Conservation (phyloP, 768 basidiomycete species). For the Agaricus blazei region DNA sequence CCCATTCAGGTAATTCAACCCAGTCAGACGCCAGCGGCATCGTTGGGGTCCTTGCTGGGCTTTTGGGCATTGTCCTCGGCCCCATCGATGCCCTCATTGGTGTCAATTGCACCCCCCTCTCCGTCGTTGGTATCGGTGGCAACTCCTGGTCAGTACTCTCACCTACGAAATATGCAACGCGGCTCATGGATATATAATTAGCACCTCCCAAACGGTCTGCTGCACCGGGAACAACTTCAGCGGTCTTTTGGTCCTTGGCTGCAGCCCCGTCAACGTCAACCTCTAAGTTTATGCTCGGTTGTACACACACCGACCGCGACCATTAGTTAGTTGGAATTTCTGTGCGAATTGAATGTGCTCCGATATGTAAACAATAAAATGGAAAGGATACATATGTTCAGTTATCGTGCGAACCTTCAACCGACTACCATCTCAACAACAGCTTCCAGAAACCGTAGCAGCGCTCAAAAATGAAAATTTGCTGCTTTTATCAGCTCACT, state of each 20-base stretch:
- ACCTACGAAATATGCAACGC: not conserved
- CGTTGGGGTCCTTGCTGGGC: constrained; percentile 18
- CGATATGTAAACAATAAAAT: no score
- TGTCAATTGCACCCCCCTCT: constrained; percentile 27
- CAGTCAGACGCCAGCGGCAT: constrained; percentile 10
- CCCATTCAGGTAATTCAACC: constrained; percentile 19
- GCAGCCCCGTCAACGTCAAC: constrained; percentile 23
- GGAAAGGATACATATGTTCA: no score
- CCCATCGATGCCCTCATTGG: constrained; percentile 1
- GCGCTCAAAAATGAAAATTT: no score
- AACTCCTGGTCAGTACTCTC: constrained; percentile 15
- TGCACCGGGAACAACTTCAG: constrained; percentile 24
- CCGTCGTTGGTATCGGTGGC: constrained; percentile 20
- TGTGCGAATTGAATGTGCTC: no score
- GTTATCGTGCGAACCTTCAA: no score
- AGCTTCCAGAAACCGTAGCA: no score
- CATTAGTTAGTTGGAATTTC: no score
- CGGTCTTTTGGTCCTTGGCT: constrained; percentile 24
- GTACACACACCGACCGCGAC: not conserved
- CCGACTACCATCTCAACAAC: no score
- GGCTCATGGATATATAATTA: not conserved
- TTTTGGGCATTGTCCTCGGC: constrained; percentile 27
- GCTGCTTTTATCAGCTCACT: no score
- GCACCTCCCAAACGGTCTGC: constrained; percentile 24
- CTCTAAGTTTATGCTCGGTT: constrained; percentile 9